Conservation (phyloP, 2,329 filamentous ascomycete species). For the Monosporascus sp. region DNA sequence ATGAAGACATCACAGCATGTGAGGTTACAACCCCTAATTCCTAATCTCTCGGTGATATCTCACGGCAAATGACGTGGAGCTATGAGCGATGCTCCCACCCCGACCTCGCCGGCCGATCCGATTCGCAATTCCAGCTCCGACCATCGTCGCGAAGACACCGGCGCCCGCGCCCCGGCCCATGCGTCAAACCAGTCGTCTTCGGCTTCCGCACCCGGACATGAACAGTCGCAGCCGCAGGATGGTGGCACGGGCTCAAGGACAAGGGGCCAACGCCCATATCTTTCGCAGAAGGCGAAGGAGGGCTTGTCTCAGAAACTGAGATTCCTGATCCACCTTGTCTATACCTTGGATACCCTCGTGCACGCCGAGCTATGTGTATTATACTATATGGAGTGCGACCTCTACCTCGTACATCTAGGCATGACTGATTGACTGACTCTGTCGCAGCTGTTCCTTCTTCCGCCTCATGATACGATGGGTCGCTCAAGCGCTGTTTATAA, state of each 20-base stretch:
- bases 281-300: constrained; percentile 25
- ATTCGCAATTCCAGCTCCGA: constrained; percentile 17
- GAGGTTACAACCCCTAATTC: constrained; percentile 17
- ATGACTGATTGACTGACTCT: constrained; percentile 1
- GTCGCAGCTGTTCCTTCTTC: constrained; percentile 56
- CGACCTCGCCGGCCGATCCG: constrained; percentile 34
- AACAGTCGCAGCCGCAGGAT: constrained; percentile 8
- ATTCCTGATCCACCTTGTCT: constrained; percentile 55
- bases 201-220: not conserved
- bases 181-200: no score
- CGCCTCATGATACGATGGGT: constrained; percentile 54
- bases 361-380: constrained; percentile 59
- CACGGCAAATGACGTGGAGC: constrained; percentile 34
- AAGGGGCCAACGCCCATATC: constrained; percentile 16
- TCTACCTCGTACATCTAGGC: not conserved
- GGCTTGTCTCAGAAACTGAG: constrained; percentile 50
- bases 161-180: constrained; percentile 6
- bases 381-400: constrained; percentile 64
- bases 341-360: constrained; percentile 56
- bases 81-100: constrained; percentile 41
- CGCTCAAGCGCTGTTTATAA: constrained; percentile 58
- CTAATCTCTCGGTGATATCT: constrained; percentile 16
- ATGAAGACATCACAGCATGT: constrained; percentile 26
- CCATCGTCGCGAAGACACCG: constrained; percentile 12
- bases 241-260: constrained; percentile 1